These are phyloP conservation scores for Linum usitatissimum DNA, from an alignment of 345 rosid genomes.

Conservation along the genomic window DNA sequence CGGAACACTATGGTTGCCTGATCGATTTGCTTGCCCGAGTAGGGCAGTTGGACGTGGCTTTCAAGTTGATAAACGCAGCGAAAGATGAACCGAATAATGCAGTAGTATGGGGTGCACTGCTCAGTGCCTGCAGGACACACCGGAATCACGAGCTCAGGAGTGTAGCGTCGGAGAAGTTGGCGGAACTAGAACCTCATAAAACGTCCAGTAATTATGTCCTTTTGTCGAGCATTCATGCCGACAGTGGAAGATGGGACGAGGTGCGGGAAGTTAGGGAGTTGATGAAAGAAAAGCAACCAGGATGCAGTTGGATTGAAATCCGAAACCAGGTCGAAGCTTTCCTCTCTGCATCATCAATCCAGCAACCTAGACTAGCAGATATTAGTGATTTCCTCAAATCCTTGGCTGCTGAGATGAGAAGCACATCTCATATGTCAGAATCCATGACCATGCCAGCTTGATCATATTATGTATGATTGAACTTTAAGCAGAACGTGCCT, in stretches of 20 bases:
- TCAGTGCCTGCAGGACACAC: constrained; percentile 14
- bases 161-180: constrained; percentile 12
- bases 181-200: constrained; percentile 11
- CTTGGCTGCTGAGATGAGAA: constrained; percentile 12
- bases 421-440: constrained; percentile 1
- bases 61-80: constrained; percentile 10
- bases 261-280: constrained; percentile 13
- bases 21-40: constrained; percentile 19
- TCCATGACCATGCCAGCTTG: neutral
- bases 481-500: too few relatives aligned
- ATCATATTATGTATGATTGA: neutral
- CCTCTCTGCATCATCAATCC: constrained; percentile 6
- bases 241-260: constrained; percentile 13
- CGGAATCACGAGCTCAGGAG: constrained; percentile 10
- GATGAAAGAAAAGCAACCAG: constrained; percentile 16
- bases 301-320: constrained; percentile 21
- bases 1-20: constrained; percentile 17
- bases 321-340: constrained; percentile 12
- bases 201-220: constrained; percentile 13
- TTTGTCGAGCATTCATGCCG: constrained; percentile 16
- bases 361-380: neutral
- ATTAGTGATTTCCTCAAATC: neutral
- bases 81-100: neutral
- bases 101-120: constrained; percentile 18
- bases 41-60: constrained; percentile 19